Base-by-base conservation (phyloP, 129 eudicot species). In the Glebionis coronaria region DNA sequence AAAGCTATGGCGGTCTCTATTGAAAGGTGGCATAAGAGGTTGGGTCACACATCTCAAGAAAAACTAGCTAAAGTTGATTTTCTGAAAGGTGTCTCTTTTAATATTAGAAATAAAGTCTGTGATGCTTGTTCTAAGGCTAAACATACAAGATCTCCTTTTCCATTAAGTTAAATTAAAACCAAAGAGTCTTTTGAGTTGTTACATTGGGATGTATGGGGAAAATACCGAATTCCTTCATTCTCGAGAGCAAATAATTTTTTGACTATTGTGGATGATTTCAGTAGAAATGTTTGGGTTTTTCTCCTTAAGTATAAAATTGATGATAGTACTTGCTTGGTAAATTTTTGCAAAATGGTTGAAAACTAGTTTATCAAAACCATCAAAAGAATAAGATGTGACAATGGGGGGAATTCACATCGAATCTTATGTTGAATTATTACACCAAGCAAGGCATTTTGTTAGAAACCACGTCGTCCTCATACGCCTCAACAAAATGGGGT, bases 401-500 rank as follows among this genome's bases (percentile, higher is more conserved):
- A 69, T 21, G 73, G 55, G 53, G 56, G 1, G 81, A 77, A 19
- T 63, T 69, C 9, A 12, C 42, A 0, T 23, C 47, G 0, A 12
- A 4, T 1, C 0, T 4, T 3, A n/a, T 57, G 21, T 4, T 12
- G 2, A 2, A 10, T 0, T 62, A 21, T 13, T 18, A 40, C 15
- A 12, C 21, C 18, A 9, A 35, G 8, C 3, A 49, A 0, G 69
- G 63, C 0, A 58, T 67, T 1, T 20, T 31, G n/a, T 55, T 58
- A 21, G 56, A 67, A 52, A 52, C 66, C 20, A 38, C 64, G n/a
- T 0, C 61, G 65, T 25, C 65, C 67, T 0, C 63, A 57, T 1
- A 70, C 71, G 2, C 73, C 73, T 0, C 62, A 77, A 54, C 81
- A 77, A 55, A 64, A 77, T 45, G 76, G 68, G 19, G 44, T 61